Base-by-base conservation (phyloP, 179 eudicot species). In the Beta corolliflora region DNA sequence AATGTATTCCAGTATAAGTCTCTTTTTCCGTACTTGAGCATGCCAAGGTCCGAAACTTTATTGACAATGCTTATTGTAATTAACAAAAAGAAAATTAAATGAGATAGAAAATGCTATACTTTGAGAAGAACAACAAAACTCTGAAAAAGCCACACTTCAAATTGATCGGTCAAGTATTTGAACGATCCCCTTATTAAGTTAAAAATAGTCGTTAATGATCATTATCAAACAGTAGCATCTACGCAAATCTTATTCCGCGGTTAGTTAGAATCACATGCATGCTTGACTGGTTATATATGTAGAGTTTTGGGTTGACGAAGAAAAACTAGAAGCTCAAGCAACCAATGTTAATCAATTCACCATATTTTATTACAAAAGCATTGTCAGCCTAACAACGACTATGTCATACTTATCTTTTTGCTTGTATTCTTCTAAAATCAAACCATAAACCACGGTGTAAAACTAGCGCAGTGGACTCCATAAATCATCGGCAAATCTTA, bases 171-270 rank as follows among this genome's bases (percentile, higher is more conserved):
- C 76, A 72, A 73, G 7, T 45, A 7, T 45, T 67, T 67, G 58
- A 14, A 44, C 50, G 11, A 78, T 16, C 18, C 64, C 48, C 3
- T 10, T 6, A 81, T 55, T 44, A 72, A 41, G 36, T 66, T 73
- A 65, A 19, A 16, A 46, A 2, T 61, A 44, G 65, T 74, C 6
- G 71, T 79, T 79, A 52, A n/a, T 5, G 45, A 78, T 83, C 82
- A 55, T 12, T 63, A 50, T 79, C 76, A 74, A 67, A 44, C 72
- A 69, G 75, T 75, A 11, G 21, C 8, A 36, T 67, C 68, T 41
- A 21, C 7, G 9, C 19, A 50, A 55, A 71, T 61, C 50, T 74
- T 18, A 44, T 61, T 15, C 41, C 41, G 41, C 19, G 19, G 31
- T 64, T 44, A 78, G 78, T 73, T 73, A 73, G 5, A 18, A 73